Base-by-base conservation (phyloP, 176 grass and related monocot species). In the Lolium rigidum region DNA sequence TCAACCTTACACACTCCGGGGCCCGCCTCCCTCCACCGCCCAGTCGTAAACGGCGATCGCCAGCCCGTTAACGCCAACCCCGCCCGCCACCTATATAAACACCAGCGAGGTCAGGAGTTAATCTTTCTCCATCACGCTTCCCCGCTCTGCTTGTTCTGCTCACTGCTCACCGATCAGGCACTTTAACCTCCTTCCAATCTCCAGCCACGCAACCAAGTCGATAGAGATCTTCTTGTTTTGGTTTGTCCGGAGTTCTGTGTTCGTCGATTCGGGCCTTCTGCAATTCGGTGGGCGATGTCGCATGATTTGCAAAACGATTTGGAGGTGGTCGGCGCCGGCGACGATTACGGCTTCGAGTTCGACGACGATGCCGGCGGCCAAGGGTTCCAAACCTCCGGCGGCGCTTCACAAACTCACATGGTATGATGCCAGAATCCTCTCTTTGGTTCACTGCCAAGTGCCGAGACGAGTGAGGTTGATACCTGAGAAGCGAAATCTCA, bases 241-340 rank as follows among this genome's bases (percentile, higher is more conserved):
- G 31, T 48, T 15, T 18, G 41, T 72, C 41, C n/a, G 21, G 43
- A 62, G 11, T 1, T 63, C 4, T 26, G 11, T 28, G 41, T 12
- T 7, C 6, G 31, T 44, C 16, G 31, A 39, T 8, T 58, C 50
- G 25, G 0, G 14, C 9, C 74, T 56, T 77, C 0, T 13, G 2
- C 69, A 22, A 22, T 2, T 47, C 43, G 12, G 6, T 11, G n/a
- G 25, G 4, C 47, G 9, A 74, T 83, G 61, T 70, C 91, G 15
- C 80, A 90, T 61, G 87, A 92, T 65, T 20, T 90, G 70, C 54
- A 63, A 14, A 76, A 92, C 4, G 91, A 92, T 82, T 17, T 92
- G 72, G 84, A 87, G 82, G 37, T 87, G 70, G 64, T 89, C 57
- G 43, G 7, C 58, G 47, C 1, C 79, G 44, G 3, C 43, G 22